Evolutionary conservation across 2,329 filamentous ascomycete species (phyloP).

Genomic region (Albifimbria verrucaria): DNA sequence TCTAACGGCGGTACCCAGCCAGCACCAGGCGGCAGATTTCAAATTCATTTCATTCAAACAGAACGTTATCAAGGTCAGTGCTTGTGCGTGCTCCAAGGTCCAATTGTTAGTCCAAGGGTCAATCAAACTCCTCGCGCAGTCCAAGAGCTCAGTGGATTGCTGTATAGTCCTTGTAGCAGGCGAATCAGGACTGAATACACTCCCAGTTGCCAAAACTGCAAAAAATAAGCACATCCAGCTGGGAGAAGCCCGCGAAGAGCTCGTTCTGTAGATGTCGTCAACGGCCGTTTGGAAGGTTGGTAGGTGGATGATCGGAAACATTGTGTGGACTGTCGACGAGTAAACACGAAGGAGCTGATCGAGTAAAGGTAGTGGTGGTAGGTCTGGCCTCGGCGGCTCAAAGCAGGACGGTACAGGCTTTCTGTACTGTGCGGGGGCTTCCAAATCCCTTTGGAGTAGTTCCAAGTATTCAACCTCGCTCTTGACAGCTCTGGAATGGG

Average conservation of each 20-base stretch:
- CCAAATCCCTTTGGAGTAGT: constrained; percentile 74
- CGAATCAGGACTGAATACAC: constrained; percentile 61
- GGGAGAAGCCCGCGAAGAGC: constrained; percentile 53
- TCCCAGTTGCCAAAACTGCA: constrained; percentile 77
- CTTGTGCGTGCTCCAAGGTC: constrained; percentile 70
- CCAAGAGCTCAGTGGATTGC: constrained; percentile 62
- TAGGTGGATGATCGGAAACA: constrained; percentile 86
- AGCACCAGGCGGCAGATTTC: constrained; percentile 80
- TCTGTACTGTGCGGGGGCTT: constrained; percentile 71
- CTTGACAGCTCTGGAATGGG: constrained; percentile 66
- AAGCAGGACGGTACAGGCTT: constrained; percentile 45
- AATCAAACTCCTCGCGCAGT: constrained; percentile 64
- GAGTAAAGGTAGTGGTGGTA: constrained; percentile 68
- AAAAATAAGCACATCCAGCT: constrained; percentile 81
- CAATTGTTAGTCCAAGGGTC: constrained; percentile 82
- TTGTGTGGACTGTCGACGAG: constrained; percentile 70
- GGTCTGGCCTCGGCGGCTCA: constrained; percentile 53
- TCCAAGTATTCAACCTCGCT: constrained; percentile 69
- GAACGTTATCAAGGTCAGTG: constrained; percentile 69
- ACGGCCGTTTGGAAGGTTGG: constrained; percentile 74
- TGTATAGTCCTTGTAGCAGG: constrained; percentile 51
- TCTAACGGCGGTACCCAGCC: constrained; percentile 76
- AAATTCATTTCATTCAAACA: constrained; percentile 84
- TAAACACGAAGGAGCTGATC: constrained; percentile 76
- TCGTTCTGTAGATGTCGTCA: constrained; percentile 71